Conservation (phyloP, 2,329 filamentous ascomycete genomes). For the Botrytis fabae region DNA sequence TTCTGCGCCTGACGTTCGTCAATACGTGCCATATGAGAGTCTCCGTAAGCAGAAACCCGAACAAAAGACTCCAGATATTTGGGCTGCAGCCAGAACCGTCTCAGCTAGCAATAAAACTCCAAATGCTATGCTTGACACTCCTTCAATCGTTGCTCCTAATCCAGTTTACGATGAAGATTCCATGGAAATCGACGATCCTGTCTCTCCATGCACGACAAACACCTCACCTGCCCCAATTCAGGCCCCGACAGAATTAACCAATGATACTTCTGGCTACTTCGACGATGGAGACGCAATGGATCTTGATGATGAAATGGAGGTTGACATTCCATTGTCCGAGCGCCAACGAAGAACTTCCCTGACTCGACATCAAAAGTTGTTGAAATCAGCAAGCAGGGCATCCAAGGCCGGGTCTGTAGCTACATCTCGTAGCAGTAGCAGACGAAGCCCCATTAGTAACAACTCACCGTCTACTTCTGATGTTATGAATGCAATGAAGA, state of each 20-base stretch:
- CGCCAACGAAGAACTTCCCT: not conserved
- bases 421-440: not conserved
- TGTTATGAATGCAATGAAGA: not conserved
- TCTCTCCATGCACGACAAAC: rapidly evolving
- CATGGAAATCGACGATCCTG: not conserved
- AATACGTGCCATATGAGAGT: not conserved
- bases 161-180: not conserved
- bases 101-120: no score
- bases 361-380: not conserved
- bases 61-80: not conserved
- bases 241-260: not conserved
- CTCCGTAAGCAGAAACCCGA: not conserved
- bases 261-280: not conserved
- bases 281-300: not conserved
- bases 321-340: not conserved
- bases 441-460: not conserved
- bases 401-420: not conserved
- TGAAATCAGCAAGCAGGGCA: not conserved
- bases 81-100: not conserved
- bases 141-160: rapidly evolving
- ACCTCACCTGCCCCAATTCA: not conserved
- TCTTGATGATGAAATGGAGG: not conserved
- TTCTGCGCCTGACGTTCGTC: not conserved
- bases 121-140: not conserved
- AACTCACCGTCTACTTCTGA: not conserved